These are phyloP conservation scores for Aspergillus cejpii DNA, from an alignment of 2,329 filamentous ascomycete species.

Conservation along the genomic window DNA sequence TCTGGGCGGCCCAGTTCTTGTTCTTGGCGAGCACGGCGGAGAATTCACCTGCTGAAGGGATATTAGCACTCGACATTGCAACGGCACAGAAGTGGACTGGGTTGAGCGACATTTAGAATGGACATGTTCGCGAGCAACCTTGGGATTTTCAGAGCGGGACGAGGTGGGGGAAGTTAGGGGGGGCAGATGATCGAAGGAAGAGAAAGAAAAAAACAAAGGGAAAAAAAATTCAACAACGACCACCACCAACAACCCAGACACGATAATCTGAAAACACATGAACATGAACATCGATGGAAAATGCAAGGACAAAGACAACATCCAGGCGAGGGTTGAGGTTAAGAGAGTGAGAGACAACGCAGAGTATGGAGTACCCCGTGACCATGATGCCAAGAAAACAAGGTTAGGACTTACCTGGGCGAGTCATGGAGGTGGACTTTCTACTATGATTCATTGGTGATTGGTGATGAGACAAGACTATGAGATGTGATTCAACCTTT, in stretches of 20 bases:
- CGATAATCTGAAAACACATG: too few species aligned
- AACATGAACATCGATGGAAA: too few species aligned
- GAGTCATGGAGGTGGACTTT: too few species aligned
- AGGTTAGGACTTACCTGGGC: slow-evolving; percentile 1
- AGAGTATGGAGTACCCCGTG: too few species aligned
- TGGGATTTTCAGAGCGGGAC: slow-evolving; percentile 19
- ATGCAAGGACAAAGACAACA: too few species aligned
- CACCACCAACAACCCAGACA: too few species aligned
- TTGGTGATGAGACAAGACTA: too few species aligned
- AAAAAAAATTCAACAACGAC: background rate
- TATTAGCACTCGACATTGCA: background rate
- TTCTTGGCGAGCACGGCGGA: slow-evolving; percentile 48
- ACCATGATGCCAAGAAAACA: slow-evolving; percentile 10
- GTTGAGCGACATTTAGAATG: background rate
- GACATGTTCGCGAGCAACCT: slow-evolving; percentile 13
- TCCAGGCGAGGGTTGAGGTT: slow-evolving; percentile 1
- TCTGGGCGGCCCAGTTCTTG: slow-evolving; percentile 62
- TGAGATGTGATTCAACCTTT: too few species aligned
- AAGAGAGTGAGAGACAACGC: too few species aligned
- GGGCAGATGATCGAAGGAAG: slow-evolving; percentile 4
- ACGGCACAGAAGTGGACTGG: background rate
- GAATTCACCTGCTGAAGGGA: background rate
- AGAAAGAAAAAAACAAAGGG: slow-evolving; percentile 3
- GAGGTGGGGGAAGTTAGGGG: background rate
- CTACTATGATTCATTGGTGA: too few species aligned